Evolutionary conservation across 768 basidiomycete species (phyloP), one percentile per base, ranked within the genome.

Genomic region (Pisolithus tinctorius): DNA sequence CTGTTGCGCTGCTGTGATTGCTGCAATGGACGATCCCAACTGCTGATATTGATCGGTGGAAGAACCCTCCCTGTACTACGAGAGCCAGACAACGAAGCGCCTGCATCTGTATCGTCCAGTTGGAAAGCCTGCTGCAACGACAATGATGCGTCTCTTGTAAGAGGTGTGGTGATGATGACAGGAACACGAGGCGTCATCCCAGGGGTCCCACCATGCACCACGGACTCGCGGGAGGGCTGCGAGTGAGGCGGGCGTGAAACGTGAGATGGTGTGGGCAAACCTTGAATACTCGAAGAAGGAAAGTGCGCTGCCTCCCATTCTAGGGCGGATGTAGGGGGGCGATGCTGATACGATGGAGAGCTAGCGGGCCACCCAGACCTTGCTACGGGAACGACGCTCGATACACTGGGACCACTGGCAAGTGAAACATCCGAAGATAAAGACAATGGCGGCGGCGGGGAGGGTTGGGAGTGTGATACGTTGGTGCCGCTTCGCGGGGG

Each of bases 341-440:
- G 63, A 17, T 47, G 31, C 7, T 44, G 58, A 39, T 45, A 51
- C 36, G 57, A 38, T 8, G 49, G 59, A 39, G 48, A 51, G 53
- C 63, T 62, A 50, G 73, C 55, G 78, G 26, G 80, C 77, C 63
- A 82, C 73, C 79, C 80, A 43, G 82, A 80, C 9, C 82, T 81
- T 39, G 79, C 71, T 17, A 37, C 68, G 67, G 25, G 67, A 58
- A 46, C 76, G 74, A 16, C 48, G 26, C 53, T 56, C 6, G 60
- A 45, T 34, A 50, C 57, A 20, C 49, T 55, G 16, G 58, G 45
- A 10, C 49, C 58, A 0, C 58, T 45, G 45, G 48, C 58, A 2
- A 57, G 52, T 1, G 51, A 45, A 27, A n/a, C 20, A 20, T 47
- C 45, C 34, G 27, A 6, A 26, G 42, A 43, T 26, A 43, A 43